phyloP scores from a whole-genome alignment of 2,329 filamentous ascomycete species.

The Alternaria angustiovoidea region DNA sequence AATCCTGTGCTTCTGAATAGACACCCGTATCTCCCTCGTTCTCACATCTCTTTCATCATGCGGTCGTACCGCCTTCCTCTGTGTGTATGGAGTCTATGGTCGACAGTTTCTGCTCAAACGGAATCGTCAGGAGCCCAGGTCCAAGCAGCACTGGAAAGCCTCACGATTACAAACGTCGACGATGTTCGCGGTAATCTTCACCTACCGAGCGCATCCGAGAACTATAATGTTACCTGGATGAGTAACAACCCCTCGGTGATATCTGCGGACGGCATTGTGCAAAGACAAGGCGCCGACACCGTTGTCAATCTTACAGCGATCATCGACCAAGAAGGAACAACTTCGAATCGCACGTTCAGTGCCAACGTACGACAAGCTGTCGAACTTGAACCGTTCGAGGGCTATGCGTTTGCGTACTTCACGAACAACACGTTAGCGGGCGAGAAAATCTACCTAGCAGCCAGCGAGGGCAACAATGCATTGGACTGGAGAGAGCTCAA shows the following conservation, averaged over 20 bases:
- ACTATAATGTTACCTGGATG: constrained; percentile 47
- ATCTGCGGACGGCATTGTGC: constrained; percentile 49
- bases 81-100: constrained; percentile 14
- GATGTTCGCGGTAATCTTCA: constrained; percentile 53
- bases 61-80: constrained; percentile 10
- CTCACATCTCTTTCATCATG: constrained; percentile 14
- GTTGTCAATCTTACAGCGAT: constrained; percentile 50
- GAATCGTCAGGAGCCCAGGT: constrained; percentile 1
- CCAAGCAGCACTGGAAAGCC: constrained; percentile 22
- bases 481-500: constrained; percentile 62
- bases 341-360: constrained; percentile 41
- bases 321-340: constrained; percentile 32
- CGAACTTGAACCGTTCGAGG: constrained; percentile 49
- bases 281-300: constrained; percentile 38
- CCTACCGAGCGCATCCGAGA: constrained; percentile 45
- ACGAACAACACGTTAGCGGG: constrained; percentile 56
- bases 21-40: not conserved
- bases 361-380: constrained; percentile 49
- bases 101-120: constrained; percentile 10
- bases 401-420: constrained; percentile 64
- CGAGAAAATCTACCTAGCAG: constrained; percentile 63
- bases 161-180: constrained; percentile 43
- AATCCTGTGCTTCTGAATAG: not conserved
- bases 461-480: constrained; percentile 62
- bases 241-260: constrained; percentile 49